phyloP scores from a whole-genome alignment of 2,329 filamentous ascomycete species.

The Curvularia sp. region DNA sequence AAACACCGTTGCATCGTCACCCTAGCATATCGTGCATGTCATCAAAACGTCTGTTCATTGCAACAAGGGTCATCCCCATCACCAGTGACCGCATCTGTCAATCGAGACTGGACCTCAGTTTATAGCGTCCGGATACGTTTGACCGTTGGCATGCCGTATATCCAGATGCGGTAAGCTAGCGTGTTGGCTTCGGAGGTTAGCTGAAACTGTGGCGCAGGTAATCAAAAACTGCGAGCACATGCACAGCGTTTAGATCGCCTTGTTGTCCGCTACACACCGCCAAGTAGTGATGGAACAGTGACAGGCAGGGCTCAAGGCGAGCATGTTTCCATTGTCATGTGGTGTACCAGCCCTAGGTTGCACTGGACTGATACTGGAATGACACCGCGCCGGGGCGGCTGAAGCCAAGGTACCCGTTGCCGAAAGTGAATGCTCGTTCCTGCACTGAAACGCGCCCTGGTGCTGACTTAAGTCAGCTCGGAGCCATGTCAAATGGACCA shows the following conservation, averaged over 20 bases:
- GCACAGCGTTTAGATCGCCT: background rate
- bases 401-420: background rate
- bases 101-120: background rate
- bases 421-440: background rate
- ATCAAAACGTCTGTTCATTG: background rate
- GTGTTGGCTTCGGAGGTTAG: background rate
- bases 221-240: background rate
- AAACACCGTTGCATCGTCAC: background rate
- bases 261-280: background rate
- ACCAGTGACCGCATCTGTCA: background rate
- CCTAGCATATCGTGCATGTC: background rate
- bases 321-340: background rate
- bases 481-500: background rate
- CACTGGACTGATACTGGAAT: background rate
- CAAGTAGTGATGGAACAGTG: background rate
- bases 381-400: background rate
- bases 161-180: background rate
- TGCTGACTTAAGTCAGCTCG: background rate
- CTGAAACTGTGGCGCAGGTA: background rate
- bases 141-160: background rate
- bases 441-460: background rate
- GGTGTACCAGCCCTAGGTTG: background rate
- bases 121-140: background rate
- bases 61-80: background rate
- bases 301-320: background rate